These are phyloP conservation scores for Teunomyces pallodes DNA, from an alignment of 805 yeast genomes.

Conservation along the genomic window DNA sequence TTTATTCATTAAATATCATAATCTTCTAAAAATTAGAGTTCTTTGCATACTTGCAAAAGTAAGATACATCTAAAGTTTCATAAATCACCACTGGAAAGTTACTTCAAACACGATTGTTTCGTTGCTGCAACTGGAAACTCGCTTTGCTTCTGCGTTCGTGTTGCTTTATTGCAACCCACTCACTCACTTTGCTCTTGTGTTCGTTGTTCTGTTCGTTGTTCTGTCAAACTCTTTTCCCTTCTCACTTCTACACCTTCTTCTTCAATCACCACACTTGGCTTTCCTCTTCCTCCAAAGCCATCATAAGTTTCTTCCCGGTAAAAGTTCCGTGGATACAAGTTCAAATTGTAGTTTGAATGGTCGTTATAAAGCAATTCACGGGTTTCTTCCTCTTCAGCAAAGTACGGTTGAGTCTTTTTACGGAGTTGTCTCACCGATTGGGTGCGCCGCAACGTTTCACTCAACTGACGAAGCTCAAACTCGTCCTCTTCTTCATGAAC, in stretches of 20 bases:
- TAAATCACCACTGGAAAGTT: too few species aligned
- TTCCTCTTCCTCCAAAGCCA: constrained; percentile 2
- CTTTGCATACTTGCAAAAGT: too few species aligned
- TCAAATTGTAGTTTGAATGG: not conserved
- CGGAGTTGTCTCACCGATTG: constrained; percentile 14
- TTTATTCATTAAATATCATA: too few species aligned
- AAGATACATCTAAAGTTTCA: too few species aligned
- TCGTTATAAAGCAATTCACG: constrained; percentile 20
- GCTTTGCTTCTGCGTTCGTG: too few species aligned
- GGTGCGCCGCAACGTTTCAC: constrained; percentile 34
- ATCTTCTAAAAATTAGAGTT: too few species aligned
- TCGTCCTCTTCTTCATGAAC: constrained; percentile 14
- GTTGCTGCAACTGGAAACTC: too few species aligned
- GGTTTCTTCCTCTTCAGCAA: constrained; percentile 18
- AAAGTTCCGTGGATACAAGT: constrained; percentile 3
- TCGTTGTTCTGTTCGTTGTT: not conserved
- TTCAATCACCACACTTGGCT: not conserved
- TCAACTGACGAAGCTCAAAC: constrained; percentile 34
- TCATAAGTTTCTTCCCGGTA: constrained; percentile 28
- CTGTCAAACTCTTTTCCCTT: constrained; percentile 1
- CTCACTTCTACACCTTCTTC: not conserved
- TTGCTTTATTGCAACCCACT: too few species aligned
- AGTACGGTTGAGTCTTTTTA: not conserved
- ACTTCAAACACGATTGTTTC: too few species aligned
- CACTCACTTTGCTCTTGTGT: not conserved